Conservation (phyloP, 148 eudicot species). For the Cornus controversa region DNA sequence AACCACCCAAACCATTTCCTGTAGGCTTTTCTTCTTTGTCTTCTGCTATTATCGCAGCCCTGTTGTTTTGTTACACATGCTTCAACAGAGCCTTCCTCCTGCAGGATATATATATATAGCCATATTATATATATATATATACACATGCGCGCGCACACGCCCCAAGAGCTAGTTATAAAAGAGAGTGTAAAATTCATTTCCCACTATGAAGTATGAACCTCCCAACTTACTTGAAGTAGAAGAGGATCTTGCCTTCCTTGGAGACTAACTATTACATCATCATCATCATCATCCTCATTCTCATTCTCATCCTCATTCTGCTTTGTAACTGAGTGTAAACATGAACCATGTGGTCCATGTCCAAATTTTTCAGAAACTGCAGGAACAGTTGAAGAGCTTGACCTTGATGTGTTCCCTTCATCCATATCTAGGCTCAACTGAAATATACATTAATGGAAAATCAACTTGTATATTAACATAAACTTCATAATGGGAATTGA, state of each 20-base stretch:
- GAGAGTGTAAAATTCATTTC: background rate
- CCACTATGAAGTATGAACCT: background rate
- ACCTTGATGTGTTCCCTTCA: constrained; percentile 40
- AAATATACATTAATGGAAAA: background rate
- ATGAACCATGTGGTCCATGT: constrained; percentile 1
- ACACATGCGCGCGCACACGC: too few species aligned
- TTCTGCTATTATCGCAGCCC: background rate
- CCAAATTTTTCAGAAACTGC: constrained; percentile 15
- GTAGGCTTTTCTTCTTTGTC: constrained; percentile 1
- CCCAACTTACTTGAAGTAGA: constrained; percentile 16
- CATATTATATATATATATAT: background rate
- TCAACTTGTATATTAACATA: too few species aligned
- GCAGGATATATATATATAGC: constrained; percentile 9
- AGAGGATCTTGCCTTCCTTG: background rate
- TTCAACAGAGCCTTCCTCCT: background rate
- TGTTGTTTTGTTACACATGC: background rate
- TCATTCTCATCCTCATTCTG: background rate
- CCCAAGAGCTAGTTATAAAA: background rate
- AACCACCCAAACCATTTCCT: constrained; percentile 13
- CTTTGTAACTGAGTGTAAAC: background rate
- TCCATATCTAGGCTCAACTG: constrained; percentile 42
- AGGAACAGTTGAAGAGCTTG: constrained; percentile 38
- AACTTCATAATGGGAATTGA: too few species aligned
- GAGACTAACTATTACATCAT: constrained; percentile 1
- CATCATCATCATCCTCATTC: background rate